Conservation (phyloP, 768 basidiomycete genomes). For the Dendrothele bispora region DNA sequence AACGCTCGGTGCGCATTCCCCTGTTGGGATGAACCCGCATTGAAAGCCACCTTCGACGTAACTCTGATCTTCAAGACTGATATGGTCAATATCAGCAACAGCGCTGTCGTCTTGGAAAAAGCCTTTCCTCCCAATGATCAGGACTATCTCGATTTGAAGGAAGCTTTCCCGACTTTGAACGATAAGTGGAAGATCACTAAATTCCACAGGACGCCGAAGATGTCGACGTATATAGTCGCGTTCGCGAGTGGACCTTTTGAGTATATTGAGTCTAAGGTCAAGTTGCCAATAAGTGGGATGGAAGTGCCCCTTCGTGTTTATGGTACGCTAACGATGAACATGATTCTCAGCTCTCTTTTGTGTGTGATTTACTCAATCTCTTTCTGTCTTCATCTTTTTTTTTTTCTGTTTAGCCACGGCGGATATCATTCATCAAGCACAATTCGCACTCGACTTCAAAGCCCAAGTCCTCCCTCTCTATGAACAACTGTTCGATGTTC, state of each 20-base stretch:
- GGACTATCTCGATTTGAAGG: slow-evolving; percentile 14
- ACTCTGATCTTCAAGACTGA: slow-evolving; percentile 56
- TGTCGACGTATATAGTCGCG: slow-evolving; percentile 71
- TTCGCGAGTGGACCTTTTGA: slow-evolving; percentile 63
- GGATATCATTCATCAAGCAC: slow-evolving; percentile 59
- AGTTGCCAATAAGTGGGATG: slow-evolving; percentile 55
- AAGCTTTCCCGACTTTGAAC: slow-evolving; percentile 27
- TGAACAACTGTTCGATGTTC: slow-evolving; percentile 71
- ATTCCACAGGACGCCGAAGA: slow-evolving; percentile 62
- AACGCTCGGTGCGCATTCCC: slow-evolving; percentile 78
- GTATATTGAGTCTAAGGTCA: slow-evolving; percentile 57
- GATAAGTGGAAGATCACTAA: slow-evolving; percentile 57
- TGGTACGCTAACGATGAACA: slow-evolving; percentile 51
- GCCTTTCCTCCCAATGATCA: too few relatives aligned
- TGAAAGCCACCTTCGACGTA: slow-evolving; percentile 65
- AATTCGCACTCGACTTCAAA: slow-evolving; percentile 69
- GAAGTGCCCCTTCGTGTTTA: slow-evolving; percentile 65
- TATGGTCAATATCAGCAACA: slow-evolving; percentile 65
- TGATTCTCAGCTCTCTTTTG: slow-evolving; percentile 33
- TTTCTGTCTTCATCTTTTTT: slow-evolving; percentile 56
- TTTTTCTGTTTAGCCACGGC: slow-evolving; percentile 66
- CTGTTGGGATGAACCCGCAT: slow-evolving; percentile 74
- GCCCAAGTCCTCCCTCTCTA: slow-evolving; percentile 61
- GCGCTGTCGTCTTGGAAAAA: slow-evolving; percentile 52
- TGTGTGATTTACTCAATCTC: neutral